Evolutionary conservation across 1,284 basidiomycete genomes (phyloP).

Genomic region (Cutaneotrichosporon spelunceum): DNA sequence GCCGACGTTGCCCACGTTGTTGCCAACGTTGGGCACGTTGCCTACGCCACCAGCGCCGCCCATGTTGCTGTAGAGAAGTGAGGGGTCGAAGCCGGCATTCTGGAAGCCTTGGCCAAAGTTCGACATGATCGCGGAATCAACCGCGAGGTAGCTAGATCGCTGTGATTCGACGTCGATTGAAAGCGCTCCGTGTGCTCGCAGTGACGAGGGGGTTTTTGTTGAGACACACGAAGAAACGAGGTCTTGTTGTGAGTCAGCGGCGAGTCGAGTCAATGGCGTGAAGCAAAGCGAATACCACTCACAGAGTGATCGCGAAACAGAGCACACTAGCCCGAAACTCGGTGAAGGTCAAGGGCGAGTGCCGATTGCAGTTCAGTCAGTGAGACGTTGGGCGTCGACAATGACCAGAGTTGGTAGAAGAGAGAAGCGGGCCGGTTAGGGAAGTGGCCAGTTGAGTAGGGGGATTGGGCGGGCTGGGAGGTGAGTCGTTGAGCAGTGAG

Average conservation of each 20-base stretch:
- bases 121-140: slow-evolving; percentile 22
- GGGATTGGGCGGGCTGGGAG: not conserved
- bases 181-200: not conserved
- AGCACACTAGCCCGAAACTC: not conserved
- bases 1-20: slow-evolving; percentile 10
- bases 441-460: not conserved
- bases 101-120: slow-evolving; percentile 28
- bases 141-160: not conserved
- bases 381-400: not conserved
- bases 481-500: not conserved
- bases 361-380: not conserved
- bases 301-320: not conserved
- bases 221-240: not conserved
- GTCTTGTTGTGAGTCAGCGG: slow-evolving; percentile 1
- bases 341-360: not conserved
- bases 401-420: not conserved
- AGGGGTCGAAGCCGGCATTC: slow-evolving; percentile 23
- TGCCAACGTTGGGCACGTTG: slow-evolving; percentile 11
- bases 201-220: not conserved
- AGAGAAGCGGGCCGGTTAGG: not conserved
- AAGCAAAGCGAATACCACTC: not conserved
- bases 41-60: slow-evolving; percentile 8
- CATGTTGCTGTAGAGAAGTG: slow-evolving; percentile 21
- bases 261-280: not conserved
- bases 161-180: not conserved